Percentiles rank a stretch among this genome's conserved stretches.
Conservation (phyloP, 2,329 filamentous ascomycete genomes). For the Pseudogymnoascus destructans region DNA sequence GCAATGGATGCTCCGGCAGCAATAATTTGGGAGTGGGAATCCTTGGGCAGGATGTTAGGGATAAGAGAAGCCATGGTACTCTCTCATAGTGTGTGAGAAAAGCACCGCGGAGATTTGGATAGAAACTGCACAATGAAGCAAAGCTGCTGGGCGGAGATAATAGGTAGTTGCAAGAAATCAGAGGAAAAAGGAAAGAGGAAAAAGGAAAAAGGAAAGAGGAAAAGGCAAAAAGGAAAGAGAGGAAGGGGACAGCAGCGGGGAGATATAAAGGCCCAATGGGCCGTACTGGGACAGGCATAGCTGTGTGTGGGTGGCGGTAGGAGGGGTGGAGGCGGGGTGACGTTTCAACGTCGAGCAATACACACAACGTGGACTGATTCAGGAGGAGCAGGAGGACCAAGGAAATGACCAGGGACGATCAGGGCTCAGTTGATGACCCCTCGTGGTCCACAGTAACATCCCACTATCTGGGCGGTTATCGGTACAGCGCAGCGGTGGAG, state of each 20-base stretch:
- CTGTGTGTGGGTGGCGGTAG: not conserved
- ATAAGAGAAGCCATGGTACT: conserved; percentile 61
- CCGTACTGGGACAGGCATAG: not conserved
- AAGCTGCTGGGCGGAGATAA: not conserved
- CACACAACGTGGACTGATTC: conserved; percentile 3
- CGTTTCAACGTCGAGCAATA: conserved; percentile 4
- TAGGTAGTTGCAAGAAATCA: not conserved
- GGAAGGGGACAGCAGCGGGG: not conserved
- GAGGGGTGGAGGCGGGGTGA: conserved; percentile 5
- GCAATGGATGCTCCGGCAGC: conserved; percentile 40
- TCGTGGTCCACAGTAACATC: not conserved
- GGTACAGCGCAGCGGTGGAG: not conserved
- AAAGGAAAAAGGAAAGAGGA: not conserved
- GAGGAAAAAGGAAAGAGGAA: not conserved
- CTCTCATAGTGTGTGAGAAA: conserved; percentile 39
- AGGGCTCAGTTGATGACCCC: not conserved
- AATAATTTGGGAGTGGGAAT: conserved; percentile 36
- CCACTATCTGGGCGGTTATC: conserved; percentile 5
- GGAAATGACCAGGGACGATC: not conserved
- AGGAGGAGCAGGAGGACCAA: not conserved
- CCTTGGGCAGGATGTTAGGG: conserved; percentile 44
- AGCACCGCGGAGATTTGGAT: not conserved
- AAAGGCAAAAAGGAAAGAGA: not conserved
- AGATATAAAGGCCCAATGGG: conserved; percentile 6
- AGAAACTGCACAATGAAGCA: not conserved